Evolutionary conservation across 1,284 basidiomycete species (phyloP), one percentile per base, ranked within the genome.

Genomic region (Pseudozyma hubeiensis): DNA sequence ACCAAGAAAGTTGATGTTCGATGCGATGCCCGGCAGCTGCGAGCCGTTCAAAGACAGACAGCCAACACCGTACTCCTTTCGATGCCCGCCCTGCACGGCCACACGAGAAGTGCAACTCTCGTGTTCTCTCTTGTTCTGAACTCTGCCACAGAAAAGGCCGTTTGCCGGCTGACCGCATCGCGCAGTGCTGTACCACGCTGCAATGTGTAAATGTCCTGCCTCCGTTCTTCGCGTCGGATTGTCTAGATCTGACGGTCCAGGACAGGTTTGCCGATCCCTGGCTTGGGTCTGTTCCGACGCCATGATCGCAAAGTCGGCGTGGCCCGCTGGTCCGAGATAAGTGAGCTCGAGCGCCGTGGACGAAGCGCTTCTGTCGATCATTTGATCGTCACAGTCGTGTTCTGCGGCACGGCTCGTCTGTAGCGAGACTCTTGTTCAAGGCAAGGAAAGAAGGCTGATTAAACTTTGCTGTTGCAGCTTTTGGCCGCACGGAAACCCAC

Each of bases 41-140:
- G 53, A 56, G 64, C 64, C 64, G 64, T 60, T 51, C 33, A 37
- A 39, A 48, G 37, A 43, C 54, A 29, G 33, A 54, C 34, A 40
- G 33, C 34, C 19, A 30, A 51, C 19, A 16, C 46, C n/a, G 30
- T 33, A 8, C 31, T 34, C 7, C 16, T 48, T 48, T 33, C 31
- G 31, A 34, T n/a, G 31, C 29, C 30, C 14, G 46, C 16, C n/a
- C 52, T 53, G 33, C 31, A 45, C 19, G 43, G 43, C 43, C 43
- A 45, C 40, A n/a, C 40, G 13, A 14, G 14, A 45, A 29, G 4
- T 14, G 17, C 43, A 29, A 7, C 19, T 10, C 9, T 24, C 9
- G 17, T 44, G 7, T 44, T 44, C 43, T 44, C 19, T 44, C 17
- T 44, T 24, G 8, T 44, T 8, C 19, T 44, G 40, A 16, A 16